Conservation (phyloP, 2,329 filamentous ascomycete species). For the Fusarium sp. region DNA sequence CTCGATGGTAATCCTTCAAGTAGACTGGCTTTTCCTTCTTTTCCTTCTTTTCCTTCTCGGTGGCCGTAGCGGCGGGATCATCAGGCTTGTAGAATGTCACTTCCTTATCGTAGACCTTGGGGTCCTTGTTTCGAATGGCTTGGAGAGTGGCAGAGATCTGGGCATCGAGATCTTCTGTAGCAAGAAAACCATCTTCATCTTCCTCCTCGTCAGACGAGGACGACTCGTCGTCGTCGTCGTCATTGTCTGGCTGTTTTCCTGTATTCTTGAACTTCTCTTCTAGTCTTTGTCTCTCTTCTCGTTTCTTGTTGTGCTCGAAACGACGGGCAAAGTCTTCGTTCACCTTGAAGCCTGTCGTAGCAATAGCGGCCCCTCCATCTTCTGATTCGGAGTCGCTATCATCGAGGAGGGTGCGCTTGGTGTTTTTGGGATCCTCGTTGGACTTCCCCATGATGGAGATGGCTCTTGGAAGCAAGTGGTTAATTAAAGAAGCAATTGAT, state of each 20-base stretch:
- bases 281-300: conserved; percentile 84
- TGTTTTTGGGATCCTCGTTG: conserved; percentile 50
- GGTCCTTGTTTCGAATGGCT: conserved; percentile 91
- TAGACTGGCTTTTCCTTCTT: conserved; percentile 92
- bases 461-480: background rate
- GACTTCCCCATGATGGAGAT: conserved; percentile 30
- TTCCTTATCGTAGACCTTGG: conserved; percentile 85
- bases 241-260: conserved; percentile 57
- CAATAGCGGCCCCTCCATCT: conserved; percentile 56
- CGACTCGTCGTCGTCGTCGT: conserved; percentile 63
- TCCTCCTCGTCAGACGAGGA: conserved; percentile 84
- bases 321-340: conserved; percentile 90
- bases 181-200: conserved; percentile 89
- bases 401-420: conserved; percentile 66
- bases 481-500: background rate
- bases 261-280: conserved; percentile 82
- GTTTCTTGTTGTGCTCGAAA: conserved; percentile 98
- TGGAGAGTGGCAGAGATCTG: conserved; percentile 89
- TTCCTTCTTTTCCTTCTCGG: conserved; percentile 70
- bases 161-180: conserved; percentile 84
- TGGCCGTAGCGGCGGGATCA: conserved; percentile 52
- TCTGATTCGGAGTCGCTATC: conserved; percentile 65
- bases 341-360: conserved; percentile 74
- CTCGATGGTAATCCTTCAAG: conserved; percentile 89
- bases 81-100: conserved; percentile 81